phyloP scores from a whole-genome alignment of 2,329 filamentous ascomycete genomes.

The Fusarium continuum region DNA sequence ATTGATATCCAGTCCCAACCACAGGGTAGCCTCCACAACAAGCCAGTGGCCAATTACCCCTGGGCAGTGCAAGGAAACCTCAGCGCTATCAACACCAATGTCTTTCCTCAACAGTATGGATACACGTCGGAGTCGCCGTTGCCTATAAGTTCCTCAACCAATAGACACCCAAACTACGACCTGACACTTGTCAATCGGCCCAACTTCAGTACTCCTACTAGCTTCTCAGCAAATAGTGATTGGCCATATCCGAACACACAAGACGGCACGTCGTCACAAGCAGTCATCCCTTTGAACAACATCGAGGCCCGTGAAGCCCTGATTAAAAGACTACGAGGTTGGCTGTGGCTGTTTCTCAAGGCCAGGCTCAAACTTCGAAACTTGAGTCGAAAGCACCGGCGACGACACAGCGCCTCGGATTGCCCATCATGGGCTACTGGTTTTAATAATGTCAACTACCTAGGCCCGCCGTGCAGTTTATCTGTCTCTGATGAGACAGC shows the following conservation, averaged over 20 bases:
- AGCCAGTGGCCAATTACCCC: slow-evolving; percentile 6
- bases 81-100: slow-evolving; percentile 8
- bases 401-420: slow-evolving; percentile 1
- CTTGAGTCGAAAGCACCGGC: background rate
- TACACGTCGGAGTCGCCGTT: slow-evolving; percentile 11
- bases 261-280: background rate
- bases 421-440: background rate
- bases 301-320: background rate
- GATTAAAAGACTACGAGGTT: background rate
- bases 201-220: background rate
- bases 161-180: background rate
- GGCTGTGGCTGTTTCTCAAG: slow-evolving; percentile 10
- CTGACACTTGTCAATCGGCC: background rate
- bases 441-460: background rate
- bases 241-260: background rate
- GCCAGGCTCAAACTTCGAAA: background rate
- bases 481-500: background rate
- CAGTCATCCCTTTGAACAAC: background rate
- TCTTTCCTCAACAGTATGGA: slow-evolving; percentile 1
- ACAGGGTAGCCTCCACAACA: background rate
- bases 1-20: slow-evolving; percentile 9
- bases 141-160: slow-evolving; percentile 1
- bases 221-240: background rate
- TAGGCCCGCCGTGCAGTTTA: background rate
- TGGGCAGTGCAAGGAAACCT: slow-evolving; percentile 13